Percentiles rank a stretch among this genome's conserved stretches.
These are phyloP conservation scores for Saccharomyces uvarum DNA, from an alignment of 1,139 yeast species.

Conservation along the genomic window DNA sequence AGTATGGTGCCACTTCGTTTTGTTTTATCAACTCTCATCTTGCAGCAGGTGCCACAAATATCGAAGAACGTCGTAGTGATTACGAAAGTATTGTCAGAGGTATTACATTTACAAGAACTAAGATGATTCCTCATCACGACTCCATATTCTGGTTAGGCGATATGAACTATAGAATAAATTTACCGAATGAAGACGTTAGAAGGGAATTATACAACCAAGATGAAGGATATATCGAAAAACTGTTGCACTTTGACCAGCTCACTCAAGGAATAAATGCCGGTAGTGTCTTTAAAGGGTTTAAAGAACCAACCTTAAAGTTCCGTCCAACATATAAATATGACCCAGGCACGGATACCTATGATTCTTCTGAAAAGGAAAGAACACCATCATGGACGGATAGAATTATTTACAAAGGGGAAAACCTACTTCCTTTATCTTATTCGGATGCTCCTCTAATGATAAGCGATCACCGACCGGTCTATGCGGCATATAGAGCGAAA, in stretches of 20 bases:
- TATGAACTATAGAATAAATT: conserved; percentile 72
- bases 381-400: conserved; percentile 98
- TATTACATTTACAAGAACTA: conserved; percentile 43
- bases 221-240: conserved; percentile 41
- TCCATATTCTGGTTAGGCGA: conserved; percentile 89
- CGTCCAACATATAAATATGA: conserved; percentile 92
- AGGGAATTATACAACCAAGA: conserved; percentile 34
- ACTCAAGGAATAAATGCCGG: conserved; percentile 63
- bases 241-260: conserved; percentile 73
- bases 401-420: conserved; percentile 55
- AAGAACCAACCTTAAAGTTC: conserved; percentile 69
- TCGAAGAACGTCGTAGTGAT: conserved; percentile 79
- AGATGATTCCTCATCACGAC: conserved; percentile 62
- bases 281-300: conserved; percentile 63
- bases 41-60: conserved; percentile 81
- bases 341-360: conserved; percentile 68
- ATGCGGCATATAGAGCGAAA: conserved; percentile 57
- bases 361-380: conserved; percentile 83
- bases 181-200: conserved; percentile 65
- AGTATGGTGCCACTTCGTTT: conserved; percentile 65
- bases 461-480: conserved; percentile 92
- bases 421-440: conserved; percentile 50
- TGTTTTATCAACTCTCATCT: conserved; percentile 81
- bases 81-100: conserved; percentile 51
- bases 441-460: conserved; percentile 48